A percentile compares a stretch with the other conserved stretches of the same genome.
Conservation (phyloP, 306 rosid species). For the Vigna trinervia region DNA sequence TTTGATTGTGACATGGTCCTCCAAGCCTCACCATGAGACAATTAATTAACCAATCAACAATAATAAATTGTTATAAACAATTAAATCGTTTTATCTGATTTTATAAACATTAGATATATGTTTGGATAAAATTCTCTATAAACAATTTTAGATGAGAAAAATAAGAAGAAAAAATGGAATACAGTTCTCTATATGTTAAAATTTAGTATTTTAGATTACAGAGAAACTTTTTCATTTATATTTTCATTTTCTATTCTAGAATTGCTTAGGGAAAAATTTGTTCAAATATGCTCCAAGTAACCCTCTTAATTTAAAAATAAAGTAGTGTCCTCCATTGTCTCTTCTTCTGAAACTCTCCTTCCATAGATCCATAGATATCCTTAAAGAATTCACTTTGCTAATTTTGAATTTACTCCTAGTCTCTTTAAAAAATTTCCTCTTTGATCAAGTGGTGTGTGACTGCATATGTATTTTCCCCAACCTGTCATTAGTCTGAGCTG, state of each 20-base stretch:
- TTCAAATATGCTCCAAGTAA: not conserved
- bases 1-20: no score
- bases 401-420: not conserved
- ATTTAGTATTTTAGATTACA: no score
- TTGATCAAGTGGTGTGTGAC: not conserved
- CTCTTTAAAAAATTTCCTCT: not conserved
- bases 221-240: no score
- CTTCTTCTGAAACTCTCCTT: not conserved
- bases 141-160: no score
- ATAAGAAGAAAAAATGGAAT: no score
- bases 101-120: not conserved
- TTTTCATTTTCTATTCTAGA: no score
- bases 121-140: no score
- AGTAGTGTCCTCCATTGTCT: not conserved
- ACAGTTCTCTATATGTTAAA: no score
- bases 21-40: no score
- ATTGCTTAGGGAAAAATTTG: no score
- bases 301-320: not conserved
- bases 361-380: not conserved
- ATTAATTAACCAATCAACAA: no score
- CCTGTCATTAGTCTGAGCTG: constrained; percentile 16
- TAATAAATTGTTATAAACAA: not conserved
- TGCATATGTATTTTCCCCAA: not conserved
- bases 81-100: not conserved
- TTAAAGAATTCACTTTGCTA: not conserved